Conservation (phyloP, 371 early-diverging fungal species). For the Mortierella sp. region DNA sequence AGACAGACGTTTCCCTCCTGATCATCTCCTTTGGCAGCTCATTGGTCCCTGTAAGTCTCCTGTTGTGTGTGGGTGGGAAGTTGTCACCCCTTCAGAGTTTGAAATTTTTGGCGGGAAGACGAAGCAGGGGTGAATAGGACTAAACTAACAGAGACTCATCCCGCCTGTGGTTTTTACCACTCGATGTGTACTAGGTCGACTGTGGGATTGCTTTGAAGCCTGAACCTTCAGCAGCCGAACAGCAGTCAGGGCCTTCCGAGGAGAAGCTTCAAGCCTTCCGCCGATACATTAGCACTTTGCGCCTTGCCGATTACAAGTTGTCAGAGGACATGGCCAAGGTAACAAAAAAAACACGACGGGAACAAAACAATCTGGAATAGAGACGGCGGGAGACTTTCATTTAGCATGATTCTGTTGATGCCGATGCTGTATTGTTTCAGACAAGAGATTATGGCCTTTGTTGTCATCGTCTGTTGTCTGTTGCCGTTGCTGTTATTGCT, state of each 20-base stretch:
- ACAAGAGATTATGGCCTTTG: background rate
- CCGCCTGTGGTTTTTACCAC: background rate
- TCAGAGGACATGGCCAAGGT: slow-evolving; percentile 71
- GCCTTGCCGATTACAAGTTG: slow-evolving; percentile 64
- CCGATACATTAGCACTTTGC: slow-evolving; percentile 64
- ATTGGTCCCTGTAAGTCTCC: slow-evolving; percentile 68
- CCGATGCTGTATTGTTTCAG: background rate
- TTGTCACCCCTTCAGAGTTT: slow-evolving; percentile 8
- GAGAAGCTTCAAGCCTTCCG: slow-evolving; percentile 60
- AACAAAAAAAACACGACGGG: background rate
- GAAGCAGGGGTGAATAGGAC: background rate
- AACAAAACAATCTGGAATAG: background rate
- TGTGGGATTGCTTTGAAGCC: slow-evolving; percentile 63
- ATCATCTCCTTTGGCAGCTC: slow-evolving; percentile 70
- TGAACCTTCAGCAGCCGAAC: slow-evolving; percentile 19
- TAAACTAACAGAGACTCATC: background rate
- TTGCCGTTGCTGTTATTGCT: background rate
- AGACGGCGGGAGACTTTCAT: background rate
- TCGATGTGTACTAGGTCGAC: slow-evolving; percentile 45
- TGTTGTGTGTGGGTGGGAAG: background rate
- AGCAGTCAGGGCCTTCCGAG: slow-evolving; percentile 46
- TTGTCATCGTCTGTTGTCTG: background rate
- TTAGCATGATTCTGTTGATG: background rate
- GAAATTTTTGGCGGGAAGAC: slow-evolving; percentile 19
- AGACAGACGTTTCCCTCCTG: slow-evolving; percentile 69